Base-by-base conservation (phyloP, 495 filamentous ascomycete genomes). In the Penicillium lividum region DNA sequence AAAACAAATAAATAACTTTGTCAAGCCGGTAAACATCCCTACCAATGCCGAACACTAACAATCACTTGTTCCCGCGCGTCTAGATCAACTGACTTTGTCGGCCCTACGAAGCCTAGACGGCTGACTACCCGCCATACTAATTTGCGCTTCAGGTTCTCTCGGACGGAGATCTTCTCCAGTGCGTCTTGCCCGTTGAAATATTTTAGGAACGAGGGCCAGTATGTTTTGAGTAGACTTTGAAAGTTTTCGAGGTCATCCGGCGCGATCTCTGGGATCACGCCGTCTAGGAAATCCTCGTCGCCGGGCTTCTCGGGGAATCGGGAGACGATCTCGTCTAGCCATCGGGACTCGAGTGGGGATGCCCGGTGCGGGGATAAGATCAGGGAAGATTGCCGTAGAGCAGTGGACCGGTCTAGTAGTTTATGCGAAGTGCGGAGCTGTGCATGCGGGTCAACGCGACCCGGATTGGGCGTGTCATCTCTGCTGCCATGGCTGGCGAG, bases 171-270 rank as follows among this genome's bases (percentile, higher is more conserved):
- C 69, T 93, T 88, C 76, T 98, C 94, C 40, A 98, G 73, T 5
- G 93, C 91, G 69, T 90, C 85, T 45, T 80, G 78, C 2, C 94
- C 94, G 72, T 98, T 93, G 60, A 97, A 90, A 71, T 97, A 95
- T 68, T 89, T 89, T 63, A 87, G 59, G 49, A 85, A 75, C 7
- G 68, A 71, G 6, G 82, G 81, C 80, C 83, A 85, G 29, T 78
- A 71, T 27, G 72, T 73, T 40, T 76, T 68, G 30, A 84, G 76
- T 40, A 89, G 81, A 33, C 72, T 71, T 42, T 80, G 79, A 70
- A 80, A 82, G 16, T 75, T 71, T 43, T 80, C 78, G 69, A 80
- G 82, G 22, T 75, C 77, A 57, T 58, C 56, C 42, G 62, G 74
- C 63, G 54, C 60, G 57, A 54, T 63, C 51, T 61, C 68, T 56